phyloP scores from a whole-genome alignment of 1,284 basidiomycete species.

The Phellinidium pouzarii region DNA sequence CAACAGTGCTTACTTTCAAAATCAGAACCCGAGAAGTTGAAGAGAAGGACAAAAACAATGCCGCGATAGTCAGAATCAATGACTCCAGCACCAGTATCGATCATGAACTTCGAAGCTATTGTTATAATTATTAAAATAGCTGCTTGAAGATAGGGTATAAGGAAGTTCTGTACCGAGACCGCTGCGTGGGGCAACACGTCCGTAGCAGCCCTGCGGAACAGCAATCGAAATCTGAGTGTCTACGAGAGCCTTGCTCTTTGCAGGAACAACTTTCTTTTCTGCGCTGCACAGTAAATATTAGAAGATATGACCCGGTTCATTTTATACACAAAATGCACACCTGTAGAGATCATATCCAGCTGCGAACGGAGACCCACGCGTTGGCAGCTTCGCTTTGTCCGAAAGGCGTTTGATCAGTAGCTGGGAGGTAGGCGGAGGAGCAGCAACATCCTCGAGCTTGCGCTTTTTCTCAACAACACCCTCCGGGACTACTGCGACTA shows the following conservation, averaged over 20 bases:
- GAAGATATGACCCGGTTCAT: neutral
- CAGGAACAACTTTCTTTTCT: constrained; percentile 72
- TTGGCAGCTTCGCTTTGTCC: constrained; percentile 78
- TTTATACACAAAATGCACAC: constrained; percentile 37
- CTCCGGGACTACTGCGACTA: constrained; percentile 8
- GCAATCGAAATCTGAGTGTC: constrained; percentile 90
- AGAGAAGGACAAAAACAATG: constrained; percentile 86
- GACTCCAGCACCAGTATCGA: constrained; percentile 95
- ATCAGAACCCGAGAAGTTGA: constrained; percentile 86
- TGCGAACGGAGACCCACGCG: constrained; percentile 77
- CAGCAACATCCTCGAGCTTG: constrained; percentile 13
- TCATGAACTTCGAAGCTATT: constrained; percentile 95
- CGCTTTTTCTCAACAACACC: constrained; percentile 16
- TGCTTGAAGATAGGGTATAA: constrained; percentile 4
- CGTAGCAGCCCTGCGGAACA: constrained; percentile 89
- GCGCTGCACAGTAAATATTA: constrained; percentile 42
- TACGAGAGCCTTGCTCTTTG: constrained; percentile 82
- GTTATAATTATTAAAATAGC: neutral
- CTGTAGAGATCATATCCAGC: constrained; percentile 96
- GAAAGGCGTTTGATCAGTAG: constrained; percentile 86
- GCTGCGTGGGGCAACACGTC: constrained; percentile 90
- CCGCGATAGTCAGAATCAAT: constrained; percentile 96
- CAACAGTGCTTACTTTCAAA: constrained; percentile 60
- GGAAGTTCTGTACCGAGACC: constrained; percentile 68
- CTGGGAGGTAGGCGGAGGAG: constrained; percentile 34